Conservation (phyloP, 176 grass and related monocot species). For the Oryza glumipatula region DNA sequence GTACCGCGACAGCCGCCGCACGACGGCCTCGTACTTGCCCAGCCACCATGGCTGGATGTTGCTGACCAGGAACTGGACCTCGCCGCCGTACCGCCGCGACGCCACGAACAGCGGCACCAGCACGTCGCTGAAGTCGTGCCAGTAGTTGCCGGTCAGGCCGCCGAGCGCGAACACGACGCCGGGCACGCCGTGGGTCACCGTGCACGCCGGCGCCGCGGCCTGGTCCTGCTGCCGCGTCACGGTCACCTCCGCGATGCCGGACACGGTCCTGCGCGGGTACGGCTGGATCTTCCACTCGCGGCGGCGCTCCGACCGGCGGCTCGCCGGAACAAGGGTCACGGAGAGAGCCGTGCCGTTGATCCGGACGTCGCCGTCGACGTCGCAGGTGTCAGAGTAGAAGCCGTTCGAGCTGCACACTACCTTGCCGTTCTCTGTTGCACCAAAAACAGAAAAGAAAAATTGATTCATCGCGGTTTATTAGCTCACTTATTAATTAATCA, state of each 20-base stretch:
- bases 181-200: conserved; percentile 44
- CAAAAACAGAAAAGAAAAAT: no score
- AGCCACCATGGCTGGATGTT: conserved; percentile 78
- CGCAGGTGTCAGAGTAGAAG: conserved; percentile 68
- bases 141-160: conserved; percentile 65
- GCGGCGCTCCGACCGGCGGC: not conserved
- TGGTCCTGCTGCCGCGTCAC: conserved; percentile 41
- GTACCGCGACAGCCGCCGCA: conserved; percentile 55
- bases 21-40: conserved; percentile 59
- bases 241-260: conserved; percentile 41
- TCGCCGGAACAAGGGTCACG: conserved; percentile 45
- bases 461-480: not conserved
- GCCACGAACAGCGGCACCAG: conserved; percentile 78
- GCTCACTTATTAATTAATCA: not conserved
- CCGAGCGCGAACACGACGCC: conserved; percentile 70
- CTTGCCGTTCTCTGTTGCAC: conserved; percentile 42
- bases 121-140: conserved; percentile 77
- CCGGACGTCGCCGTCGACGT: conserved; percentile 72
- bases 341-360: conserved; percentile 52
- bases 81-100: conserved; percentile 52
- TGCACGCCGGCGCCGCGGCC: conserved; percentile 43
- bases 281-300: conserved; percentile 60
- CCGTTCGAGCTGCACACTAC: conserved; percentile 48
- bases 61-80: conserved; percentile 59
- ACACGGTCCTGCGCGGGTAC: conserved; percentile 62